Evolutionary conservation across 106 monocot genomes (phyloP).

Genomic region (Platanthera guangdongensis): DNA sequence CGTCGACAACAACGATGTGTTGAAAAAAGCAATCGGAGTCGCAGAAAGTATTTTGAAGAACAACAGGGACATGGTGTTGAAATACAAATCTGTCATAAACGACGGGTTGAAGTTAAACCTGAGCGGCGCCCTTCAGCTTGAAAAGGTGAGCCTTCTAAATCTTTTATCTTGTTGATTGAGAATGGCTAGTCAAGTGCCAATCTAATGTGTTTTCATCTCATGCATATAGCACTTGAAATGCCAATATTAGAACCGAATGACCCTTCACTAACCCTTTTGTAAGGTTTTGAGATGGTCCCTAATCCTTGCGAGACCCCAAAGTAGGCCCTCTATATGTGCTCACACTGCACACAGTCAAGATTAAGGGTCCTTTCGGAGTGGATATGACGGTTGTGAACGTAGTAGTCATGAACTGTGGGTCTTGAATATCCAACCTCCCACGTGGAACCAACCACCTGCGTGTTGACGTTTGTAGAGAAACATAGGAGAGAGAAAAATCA

Average conservation of each 20-base stretch:
- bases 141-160: conserved; percentile 49
- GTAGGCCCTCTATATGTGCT: too few relatives aligned
- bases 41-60: conserved; percentile 64
- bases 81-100: conserved; percentile 77
- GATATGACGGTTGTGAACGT: not conserved
- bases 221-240: not conserved
- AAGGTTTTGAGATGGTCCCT: too few relatives aligned
- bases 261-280: not conserved
- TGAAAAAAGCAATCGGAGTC: conserved; percentile 70
- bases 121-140: conserved; percentile 51
- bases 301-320: too few relatives aligned
- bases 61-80: conserved; percentile 67
- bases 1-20: conserved; percentile 43
- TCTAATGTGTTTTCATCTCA: not conserved
- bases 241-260: not conserved
- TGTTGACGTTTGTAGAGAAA: too few relatives aligned
- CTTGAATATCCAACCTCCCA: too few relatives aligned
- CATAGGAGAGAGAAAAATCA: too few relatives aligned
- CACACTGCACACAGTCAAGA: too few relatives aligned
- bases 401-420: too few relatives aligned
- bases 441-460: too few relatives aligned
- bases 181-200: not conserved
- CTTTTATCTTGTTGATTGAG: not conserved
- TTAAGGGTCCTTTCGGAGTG: too few relatives aligned
- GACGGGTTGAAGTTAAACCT: conserved; percentile 82